Conservation (phyloP, 2,329 filamentous ascomycete species). For the Arthrobotrys sphaeroides region DNA sequence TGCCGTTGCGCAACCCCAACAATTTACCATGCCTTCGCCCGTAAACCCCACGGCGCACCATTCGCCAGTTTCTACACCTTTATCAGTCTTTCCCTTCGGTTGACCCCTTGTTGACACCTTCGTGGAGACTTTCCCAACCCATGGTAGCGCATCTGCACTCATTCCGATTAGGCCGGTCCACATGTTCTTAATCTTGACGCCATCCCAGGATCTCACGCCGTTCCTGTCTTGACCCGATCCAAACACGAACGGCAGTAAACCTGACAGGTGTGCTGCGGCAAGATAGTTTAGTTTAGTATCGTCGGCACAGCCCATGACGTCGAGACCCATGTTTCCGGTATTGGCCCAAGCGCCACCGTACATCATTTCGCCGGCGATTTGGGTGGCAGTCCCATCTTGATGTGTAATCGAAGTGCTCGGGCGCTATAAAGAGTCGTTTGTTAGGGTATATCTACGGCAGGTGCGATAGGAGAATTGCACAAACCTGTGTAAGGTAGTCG, state of each 20-base stretch:
- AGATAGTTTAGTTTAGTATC: slow-evolving; percentile 63
- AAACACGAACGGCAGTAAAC: slow-evolving; percentile 63
- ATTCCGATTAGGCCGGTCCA: slow-evolving; percentile 67
- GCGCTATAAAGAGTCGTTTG: slow-evolving; percentile 10
- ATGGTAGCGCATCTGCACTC: slow-evolving; percentile 65
- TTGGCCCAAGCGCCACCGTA: slow-evolving; percentile 67
- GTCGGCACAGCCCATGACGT: slow-evolving; percentile 65
- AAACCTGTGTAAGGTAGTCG: slow-evolving; percentile 66
- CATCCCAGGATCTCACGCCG: slow-evolving; percentile 36
- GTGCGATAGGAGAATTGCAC: slow-evolving; percentile 59
- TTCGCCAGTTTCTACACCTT: slow-evolving; percentile 58
- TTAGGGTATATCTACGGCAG: not conserved
- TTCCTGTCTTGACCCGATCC: slow-evolving; percentile 58
- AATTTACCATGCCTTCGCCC: slow-evolving; percentile 68
- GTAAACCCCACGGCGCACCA: slow-evolving; percentile 67
- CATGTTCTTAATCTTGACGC: slow-evolving; percentile 60
- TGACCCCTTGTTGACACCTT: slow-evolving; percentile 54
- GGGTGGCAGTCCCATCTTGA: slow-evolving; percentile 53
- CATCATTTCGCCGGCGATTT: slow-evolving; percentile 64
- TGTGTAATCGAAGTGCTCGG: slow-evolving; percentile 44
- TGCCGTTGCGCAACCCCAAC: slow-evolving; percentile 66
- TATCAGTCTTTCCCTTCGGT: slow-evolving; percentile 44
- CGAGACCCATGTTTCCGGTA: slow-evolving; percentile 62
- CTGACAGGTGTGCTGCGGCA: slow-evolving; percentile 62
- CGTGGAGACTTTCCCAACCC: slow-evolving; percentile 64